phyloP scores from a whole-genome alignment of 73 alveolate species.

The Tetrahymena elliotti region DNA sequence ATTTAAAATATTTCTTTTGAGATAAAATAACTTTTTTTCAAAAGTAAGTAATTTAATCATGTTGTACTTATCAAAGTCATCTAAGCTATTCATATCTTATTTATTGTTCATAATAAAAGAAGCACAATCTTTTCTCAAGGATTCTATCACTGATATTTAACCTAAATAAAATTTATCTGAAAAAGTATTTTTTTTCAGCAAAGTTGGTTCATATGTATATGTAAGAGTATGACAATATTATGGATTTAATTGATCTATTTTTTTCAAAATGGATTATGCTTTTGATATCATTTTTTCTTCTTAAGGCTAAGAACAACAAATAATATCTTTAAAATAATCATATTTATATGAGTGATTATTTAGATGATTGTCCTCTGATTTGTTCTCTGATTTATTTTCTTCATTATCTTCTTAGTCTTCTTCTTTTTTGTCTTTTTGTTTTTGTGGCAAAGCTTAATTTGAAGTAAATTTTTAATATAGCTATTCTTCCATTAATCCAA shows the following conservation, averaged over 20 bases:
- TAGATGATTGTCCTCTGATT: no score
- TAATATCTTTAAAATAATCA: no score
- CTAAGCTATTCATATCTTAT: neutral
- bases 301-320: neutral
- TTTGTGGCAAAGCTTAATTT: no score
- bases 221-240: neutral
- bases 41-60: neutral
- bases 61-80: neutral
- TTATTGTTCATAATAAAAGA: no score
- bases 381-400: neutral
- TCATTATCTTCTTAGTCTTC: neutral
- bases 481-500: neutral
- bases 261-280: neutral
- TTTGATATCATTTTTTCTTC: no score
- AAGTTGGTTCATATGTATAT: neutral
- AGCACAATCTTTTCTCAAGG: neutral
- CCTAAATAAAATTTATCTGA: neutral
- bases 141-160: neutral
- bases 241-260: neutral
- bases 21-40: neutral
- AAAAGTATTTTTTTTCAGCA: no score
- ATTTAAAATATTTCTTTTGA: neutral
- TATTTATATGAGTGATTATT: neutral
- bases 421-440: neutral
- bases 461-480: neutral